Percentiles rank a stretch among this genome's conserved stretches.
These are phyloP conservation scores for Malus orientalis DNA, from an alignment of 306 rosid genomes.

Conservation along the genomic window DNA sequence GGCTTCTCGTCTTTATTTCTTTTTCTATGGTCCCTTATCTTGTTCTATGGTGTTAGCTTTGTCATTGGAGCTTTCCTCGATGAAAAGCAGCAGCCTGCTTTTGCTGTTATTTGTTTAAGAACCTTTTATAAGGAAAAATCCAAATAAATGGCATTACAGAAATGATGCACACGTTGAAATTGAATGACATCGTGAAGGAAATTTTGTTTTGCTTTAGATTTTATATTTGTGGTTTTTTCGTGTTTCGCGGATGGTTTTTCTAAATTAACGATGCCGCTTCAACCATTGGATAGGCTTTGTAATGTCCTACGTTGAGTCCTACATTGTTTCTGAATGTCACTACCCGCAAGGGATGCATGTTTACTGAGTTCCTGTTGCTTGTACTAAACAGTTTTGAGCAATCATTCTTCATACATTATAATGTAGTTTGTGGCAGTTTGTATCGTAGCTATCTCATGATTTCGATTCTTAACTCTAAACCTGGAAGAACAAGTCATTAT, in stretches of 20 bases:
- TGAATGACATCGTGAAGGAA: neutral
- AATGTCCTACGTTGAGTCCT: neutral
- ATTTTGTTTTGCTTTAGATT: neutral
- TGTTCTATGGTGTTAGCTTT: neutral
- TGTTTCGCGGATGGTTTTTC: neutral
- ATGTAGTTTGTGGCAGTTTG: too few species aligned
- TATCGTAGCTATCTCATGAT: too few species aligned
- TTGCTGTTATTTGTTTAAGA: neutral
- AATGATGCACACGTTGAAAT: neutral
- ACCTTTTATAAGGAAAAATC: neutral
- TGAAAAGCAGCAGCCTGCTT: neutral
- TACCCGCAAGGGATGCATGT: neutral
- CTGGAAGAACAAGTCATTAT: too few species aligned
- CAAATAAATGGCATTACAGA: neutral
- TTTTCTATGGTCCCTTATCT: neutral
- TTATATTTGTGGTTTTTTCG: neutral
- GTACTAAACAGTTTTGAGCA: too few species aligned
- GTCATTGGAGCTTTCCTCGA: neutral
- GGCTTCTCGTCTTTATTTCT: neutral
- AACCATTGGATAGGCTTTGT: neutral
- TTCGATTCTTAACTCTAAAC: too few species aligned
- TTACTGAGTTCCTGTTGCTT: too few species aligned
- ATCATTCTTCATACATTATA: too few species aligned
- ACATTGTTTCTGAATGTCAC: neutral
- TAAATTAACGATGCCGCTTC: neutral